Evolutionary conservation across 305 asterid genomes (phyloP), one percentile per base, ranked within the genome.

Genomic region (Fraxinus sp.): DNA sequence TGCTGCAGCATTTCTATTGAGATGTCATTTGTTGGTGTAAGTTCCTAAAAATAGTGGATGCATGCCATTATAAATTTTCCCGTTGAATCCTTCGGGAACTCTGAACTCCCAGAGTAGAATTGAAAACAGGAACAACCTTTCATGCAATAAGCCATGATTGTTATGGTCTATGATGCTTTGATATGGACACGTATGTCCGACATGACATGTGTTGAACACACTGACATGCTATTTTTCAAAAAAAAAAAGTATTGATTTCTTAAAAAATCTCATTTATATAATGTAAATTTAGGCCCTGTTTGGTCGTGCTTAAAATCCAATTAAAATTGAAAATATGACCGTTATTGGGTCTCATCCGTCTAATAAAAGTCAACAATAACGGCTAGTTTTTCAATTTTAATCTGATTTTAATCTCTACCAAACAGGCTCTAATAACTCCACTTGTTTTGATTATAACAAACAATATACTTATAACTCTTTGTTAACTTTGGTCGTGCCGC

Each of bases 41-140:
- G 82, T 75, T 75, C 77, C 36, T 68, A 35, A 36, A 46, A 52
- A 35, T 43, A 49, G 64, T 70, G 14, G 32, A 35, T 28, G 77
- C 64, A 59, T 68, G 68, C 77, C 24, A 8, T 43, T 49, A 33
- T 71, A 77, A 78, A 39, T 85, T 78, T 82, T 57, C 30, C 64
- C 39, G 14, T 30, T 20, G 52, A 79, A 59, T 75, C 73, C 77
- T 85, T 82, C 68, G 5, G 59, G 57, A 35, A 62, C 24, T 32
- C 37, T 85, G 68, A 37, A 77, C 77, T 76, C 73, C 30, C 22
- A 80, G 64, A 80, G 80, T 76, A 57, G 62, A 79, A 82, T 22
- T 22, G 83, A 59, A 14, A 43, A 5, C 72, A 79, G 77, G 32
- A 59, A 39, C 52, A 18, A 36, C 84, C 28, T 37, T 70, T 74